A percentile compares a stretch with the other conserved stretches of the same genome.
phyloP scores from a whole-genome alignment of 2,329 filamentous ascomycete genomes.

The Dissoconium aciculare region DNA sequence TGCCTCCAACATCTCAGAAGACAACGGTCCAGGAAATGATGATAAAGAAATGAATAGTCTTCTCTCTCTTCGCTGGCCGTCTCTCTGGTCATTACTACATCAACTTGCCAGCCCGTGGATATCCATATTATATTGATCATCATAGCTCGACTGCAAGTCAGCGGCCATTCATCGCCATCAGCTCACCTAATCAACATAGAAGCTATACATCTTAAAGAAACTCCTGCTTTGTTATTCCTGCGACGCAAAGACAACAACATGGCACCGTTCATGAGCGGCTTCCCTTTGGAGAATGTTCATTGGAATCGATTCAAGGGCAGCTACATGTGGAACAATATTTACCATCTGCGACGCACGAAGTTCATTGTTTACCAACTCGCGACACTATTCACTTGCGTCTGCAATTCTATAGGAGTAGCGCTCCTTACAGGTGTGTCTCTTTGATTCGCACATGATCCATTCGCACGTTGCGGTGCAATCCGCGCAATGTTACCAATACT shows the following conservation, averaged over 20 bases:
- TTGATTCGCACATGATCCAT: not conserved
- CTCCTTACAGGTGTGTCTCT: constrained; percentile 35
- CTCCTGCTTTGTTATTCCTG: no score
- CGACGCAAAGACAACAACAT: constrained; percentile 13
- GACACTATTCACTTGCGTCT: constrained; percentile 43
- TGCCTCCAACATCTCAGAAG: no score
- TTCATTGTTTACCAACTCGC: constrained; percentile 46
- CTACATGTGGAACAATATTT: constrained; percentile 41
- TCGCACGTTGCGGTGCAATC: not conserved
- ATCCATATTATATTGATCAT: no score
- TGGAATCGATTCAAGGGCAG: constrained; percentile 43
- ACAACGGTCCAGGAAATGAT: no score
- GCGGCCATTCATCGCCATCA: no score
- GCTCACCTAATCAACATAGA: no score
- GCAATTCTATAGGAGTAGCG: constrained; percentile 42
- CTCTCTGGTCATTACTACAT: no score
- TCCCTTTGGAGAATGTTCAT: constrained; percentile 42
- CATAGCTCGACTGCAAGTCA: no score
- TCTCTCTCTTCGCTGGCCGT: no score
- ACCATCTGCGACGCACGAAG: constrained; percentile 42
- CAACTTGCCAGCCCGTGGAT: no score
- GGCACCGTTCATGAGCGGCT: constrained; percentile 40
- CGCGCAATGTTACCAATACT: not conserved
- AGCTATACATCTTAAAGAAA: no score
- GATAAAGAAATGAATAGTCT: no score